phyloP scores from a whole-genome alignment of 2,329 filamentous ascomycete species.

The Paecilomyces sp. region DNA sequence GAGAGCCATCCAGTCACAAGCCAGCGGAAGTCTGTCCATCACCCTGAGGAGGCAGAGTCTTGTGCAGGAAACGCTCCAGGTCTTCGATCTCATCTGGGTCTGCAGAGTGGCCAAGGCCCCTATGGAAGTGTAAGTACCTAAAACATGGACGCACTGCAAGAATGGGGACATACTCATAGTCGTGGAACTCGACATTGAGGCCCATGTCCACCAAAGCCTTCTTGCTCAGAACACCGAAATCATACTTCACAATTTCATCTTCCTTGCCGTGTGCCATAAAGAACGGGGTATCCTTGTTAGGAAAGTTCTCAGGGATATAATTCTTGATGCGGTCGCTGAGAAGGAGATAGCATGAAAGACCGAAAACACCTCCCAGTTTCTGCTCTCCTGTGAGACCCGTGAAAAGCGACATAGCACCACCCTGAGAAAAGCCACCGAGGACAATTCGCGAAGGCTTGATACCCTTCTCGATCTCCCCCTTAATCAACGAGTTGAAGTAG shows the following conservation, averaged over 20 bases:
- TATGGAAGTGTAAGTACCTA: conserved; percentile 22
- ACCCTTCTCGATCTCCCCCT: conserved; percentile 70
- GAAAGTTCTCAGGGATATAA: conserved; percentile 46
- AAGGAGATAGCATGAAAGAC: conserved; percentile 73
- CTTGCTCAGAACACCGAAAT: conserved; percentile 62
- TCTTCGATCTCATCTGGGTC: conserved; percentile 74
- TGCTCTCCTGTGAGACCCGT: conserved; percentile 65
- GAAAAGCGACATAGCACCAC: conserved; percentile 79
- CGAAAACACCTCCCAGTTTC: conserved; percentile 83
- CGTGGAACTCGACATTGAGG: conserved; percentile 66
- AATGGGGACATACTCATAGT: conserved; percentile 56
- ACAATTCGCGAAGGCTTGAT: conserved; percentile 79
- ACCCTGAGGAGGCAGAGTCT: conserved; percentile 44
- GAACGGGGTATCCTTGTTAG: conserved; percentile 71
- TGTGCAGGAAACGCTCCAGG: conserved; percentile 58
- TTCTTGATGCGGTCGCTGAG: conserved; percentile 59
- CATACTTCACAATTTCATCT: conserved; percentile 65
- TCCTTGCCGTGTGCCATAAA: conserved; percentile 82
- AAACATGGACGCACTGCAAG: not conserved
- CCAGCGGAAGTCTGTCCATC: conserved; percentile 20
- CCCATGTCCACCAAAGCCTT: conserved; percentile 62
- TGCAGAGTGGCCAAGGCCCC: conserved; percentile 68
- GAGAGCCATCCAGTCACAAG: conserved; percentile 25
- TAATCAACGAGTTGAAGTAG: conserved; percentile 73
- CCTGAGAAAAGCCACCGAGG: conserved; percentile 61